Conservation (phyloP, 2,329 filamentous ascomycete species). For the Pseudocercospora pini-densiflorae region DNA sequence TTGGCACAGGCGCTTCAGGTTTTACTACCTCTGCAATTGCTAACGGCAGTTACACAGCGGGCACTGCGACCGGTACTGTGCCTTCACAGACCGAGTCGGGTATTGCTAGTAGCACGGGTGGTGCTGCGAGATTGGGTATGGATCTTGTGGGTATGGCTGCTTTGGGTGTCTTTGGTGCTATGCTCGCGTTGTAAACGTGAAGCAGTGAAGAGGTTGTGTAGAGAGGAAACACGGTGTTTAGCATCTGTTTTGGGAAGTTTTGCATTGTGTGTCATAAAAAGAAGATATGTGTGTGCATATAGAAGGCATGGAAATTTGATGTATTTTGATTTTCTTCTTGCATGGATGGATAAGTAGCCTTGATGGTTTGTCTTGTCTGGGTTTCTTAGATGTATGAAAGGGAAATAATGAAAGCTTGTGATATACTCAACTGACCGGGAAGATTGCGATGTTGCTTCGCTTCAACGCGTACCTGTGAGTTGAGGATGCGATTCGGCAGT, state of each 20-base stretch:
- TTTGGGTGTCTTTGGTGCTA: conserved; percentile 34
- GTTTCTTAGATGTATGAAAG: neutral
- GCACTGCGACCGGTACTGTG: conserved; percentile 10
- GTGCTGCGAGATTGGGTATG: conserved; percentile 32
- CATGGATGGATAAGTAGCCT: neutral
- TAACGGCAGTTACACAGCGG: conserved; percentile 20
- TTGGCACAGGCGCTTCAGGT: conserved; percentile 18
- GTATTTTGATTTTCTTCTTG: neutral
- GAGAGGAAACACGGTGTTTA: neutral
- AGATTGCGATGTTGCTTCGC: neutral
- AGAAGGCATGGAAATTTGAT: neutral
- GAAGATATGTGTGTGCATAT: neutral
- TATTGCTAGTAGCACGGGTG: conserved; percentile 21
- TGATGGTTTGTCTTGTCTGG: neutral
- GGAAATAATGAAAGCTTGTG: neutral
- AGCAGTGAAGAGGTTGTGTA: neutral
- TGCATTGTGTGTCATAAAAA: neutral
- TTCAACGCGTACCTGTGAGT: neutral
- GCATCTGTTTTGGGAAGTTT: neutral
- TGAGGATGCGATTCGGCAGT: neutral
- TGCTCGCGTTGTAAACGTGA: conserved; percentile 29
- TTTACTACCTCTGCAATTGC: conserved; percentile 15
- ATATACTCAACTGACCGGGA: neutral
- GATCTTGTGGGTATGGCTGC: conserved; percentile 32
- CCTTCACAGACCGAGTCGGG: conserved; percentile 19